A percentile compares a stretch with the other conserved stretches of the same genome.
These are phyloP conservation scores for Verticillium alfalfae DNA, from an alignment of 2,329 filamentous ascomycete genomes.

Conservation along the genomic window DNA sequence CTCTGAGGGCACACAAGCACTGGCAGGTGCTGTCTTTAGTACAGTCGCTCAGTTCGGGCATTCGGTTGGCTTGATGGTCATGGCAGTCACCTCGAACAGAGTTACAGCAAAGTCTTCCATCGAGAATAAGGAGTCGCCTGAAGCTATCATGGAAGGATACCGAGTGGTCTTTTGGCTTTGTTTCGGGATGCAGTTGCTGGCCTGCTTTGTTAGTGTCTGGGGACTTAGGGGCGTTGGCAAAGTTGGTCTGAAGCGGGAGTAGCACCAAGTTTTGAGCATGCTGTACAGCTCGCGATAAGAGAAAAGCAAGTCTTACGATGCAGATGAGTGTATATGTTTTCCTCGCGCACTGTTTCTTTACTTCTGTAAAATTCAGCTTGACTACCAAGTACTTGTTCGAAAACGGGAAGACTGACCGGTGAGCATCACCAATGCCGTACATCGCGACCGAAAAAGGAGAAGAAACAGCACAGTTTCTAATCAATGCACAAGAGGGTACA, in stretches of 20 bases:
- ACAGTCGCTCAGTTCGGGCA: slow-evolving; percentile 52
- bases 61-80: slow-evolving; percentile 43
- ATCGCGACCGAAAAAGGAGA: too few species aligned
- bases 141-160: slow-evolving; percentile 43
- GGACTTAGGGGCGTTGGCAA: slow-evolving; percentile 40
- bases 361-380: too few species aligned
- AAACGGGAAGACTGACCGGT: too few species aligned
- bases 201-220: slow-evolving; percentile 28
- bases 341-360: too few species aligned
- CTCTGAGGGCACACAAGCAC: slow-evolving; percentile 45
- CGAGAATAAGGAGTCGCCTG: slow-evolving; percentile 11
- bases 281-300: too few species aligned
- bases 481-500: too few species aligned
- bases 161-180: slow-evolving; percentile 48
- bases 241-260: slow-evolving; percentile 40
- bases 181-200: slow-evolving; percentile 30
- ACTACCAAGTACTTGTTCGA: too few species aligned
- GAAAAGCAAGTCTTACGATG: too few species aligned
- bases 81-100: slow-evolving; percentile 38
- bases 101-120: slow-evolving; percentile 32
- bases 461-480: too few species aligned
- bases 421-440: too few species aligned
- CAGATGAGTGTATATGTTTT: too few species aligned
- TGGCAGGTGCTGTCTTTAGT: slow-evolving; percentile 57
- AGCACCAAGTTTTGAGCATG: too few species aligned